Percentiles rank a stretch among this genome's conserved stretches.
These are phyloP conservation scores for Floccularia luteovirens DNA, from an alignment of 768 basidiomycete genomes.

Conservation along the genomic window DNA sequence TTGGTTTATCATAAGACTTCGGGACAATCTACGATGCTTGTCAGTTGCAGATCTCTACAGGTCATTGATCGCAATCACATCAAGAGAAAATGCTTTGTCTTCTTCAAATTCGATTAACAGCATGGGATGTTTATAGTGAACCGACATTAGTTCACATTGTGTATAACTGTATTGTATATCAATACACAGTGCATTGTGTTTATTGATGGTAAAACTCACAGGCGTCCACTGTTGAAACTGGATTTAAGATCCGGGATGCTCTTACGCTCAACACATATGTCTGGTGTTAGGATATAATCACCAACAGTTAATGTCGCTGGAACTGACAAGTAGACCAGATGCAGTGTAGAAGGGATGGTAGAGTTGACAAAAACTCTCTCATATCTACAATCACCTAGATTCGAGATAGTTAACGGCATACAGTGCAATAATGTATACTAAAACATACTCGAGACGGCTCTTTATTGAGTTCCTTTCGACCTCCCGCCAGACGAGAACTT, in stretches of 20 bases:
- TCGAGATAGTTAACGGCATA: not conserved
- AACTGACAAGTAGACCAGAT: constrained; percentile 63
- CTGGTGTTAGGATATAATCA: constrained; percentile 92
- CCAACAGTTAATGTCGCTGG: constrained; percentile 92
- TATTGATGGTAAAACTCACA: constrained; percentile 56
- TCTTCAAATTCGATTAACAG: constrained; percentile 97
- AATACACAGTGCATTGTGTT: constrained; percentile 1
- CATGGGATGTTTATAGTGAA: constrained; percentile 90
- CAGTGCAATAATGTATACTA: not conserved
- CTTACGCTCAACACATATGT: constrained; percentile 95
- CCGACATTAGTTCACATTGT: constrained; percentile 96
- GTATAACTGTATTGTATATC: constrained; percentile 57
- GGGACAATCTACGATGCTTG: constrained; percentile 56
- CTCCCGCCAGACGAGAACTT: constrained; percentile 82
- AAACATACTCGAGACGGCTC: constrained; percentile 56
- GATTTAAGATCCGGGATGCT: constrained; percentile 88
- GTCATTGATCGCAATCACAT: constrained; percentile 56
- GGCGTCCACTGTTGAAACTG: constrained; percentile 87
- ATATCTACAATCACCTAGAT: constrained; percentile 89
- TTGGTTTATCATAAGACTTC: constrained; percentile 61
- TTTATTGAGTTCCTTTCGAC: constrained; percentile 54
- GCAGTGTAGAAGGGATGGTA: constrained; percentile 87
- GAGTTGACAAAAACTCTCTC: constrained; percentile 90
- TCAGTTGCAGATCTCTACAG: no score
- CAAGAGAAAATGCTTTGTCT: constrained; percentile 89